Evolutionary conservation across 2,329 filamentous ascomycete genomes (phyloP).

Genomic region (Oidium heveae): DNA sequence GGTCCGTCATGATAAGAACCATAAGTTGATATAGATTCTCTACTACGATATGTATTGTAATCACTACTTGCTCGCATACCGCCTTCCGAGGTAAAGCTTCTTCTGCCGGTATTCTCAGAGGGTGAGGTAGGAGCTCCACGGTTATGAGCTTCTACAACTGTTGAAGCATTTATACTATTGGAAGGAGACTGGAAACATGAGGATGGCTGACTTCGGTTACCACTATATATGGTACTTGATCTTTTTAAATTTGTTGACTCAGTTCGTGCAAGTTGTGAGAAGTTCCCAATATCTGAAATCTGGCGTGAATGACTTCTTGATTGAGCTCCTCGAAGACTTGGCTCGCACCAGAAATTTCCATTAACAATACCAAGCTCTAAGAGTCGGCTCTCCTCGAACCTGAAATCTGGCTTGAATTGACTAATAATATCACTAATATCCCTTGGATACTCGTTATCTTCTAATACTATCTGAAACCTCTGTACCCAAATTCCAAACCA

Average conservation of each 20-base stretch:
- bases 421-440: slow-evolving; percentile 49
- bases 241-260: slow-evolving; percentile 40
- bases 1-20: slow-evolving; percentile 18
- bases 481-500: slow-evolving; percentile 72
- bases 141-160: slow-evolving; percentile 15
- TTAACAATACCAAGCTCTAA: slow-evolving; percentile 55
- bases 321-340: slow-evolving; percentile 11
- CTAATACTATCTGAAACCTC: slow-evolving; percentile 53
- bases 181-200: slow-evolving; percentile 22
- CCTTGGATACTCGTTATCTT: slow-evolving; percentile 34
- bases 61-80: slow-evolving; percentile 27
- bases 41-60: slow-evolving; percentile 17
- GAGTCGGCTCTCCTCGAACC: slow-evolving; percentile 46
- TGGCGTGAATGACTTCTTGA: slow-evolving; percentile 24
- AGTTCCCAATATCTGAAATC: slow-evolving; percentile 35
- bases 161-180: slow-evolving; percentile 25
- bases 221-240: slow-evolving; percentile 38
- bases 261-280: slow-evolving; percentile 30
- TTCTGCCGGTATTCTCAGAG: slow-evolving; percentile 28
- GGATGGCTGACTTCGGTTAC: slow-evolving; percentile 8
- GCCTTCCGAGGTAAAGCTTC: slow-evolving; percentile 28
- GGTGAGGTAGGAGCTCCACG: slow-evolving; percentile 32
- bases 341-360: slow-evolving; percentile 30
- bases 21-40: slow-evolving; percentile 30
- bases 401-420: slow-evolving; percentile 57